Evolutionary conservation across 768 basidiomycete genomes (phyloP).

Genomic region (Galerina sulciceps): DNA sequence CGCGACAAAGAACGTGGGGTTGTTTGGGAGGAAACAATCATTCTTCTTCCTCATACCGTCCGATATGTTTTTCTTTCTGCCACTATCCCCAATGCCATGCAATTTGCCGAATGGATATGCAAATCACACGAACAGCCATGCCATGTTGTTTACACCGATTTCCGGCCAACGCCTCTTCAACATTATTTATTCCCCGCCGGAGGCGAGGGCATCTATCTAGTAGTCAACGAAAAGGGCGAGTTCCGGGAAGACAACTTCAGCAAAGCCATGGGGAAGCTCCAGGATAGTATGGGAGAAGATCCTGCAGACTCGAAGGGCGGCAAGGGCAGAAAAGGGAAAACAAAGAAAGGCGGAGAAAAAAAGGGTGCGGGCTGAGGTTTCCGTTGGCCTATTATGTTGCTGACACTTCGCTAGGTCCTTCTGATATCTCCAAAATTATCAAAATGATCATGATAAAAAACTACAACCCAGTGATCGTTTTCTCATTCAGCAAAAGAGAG

Average conservation of each 20-base stretch:
- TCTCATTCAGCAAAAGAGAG: conserved; percentile 98
- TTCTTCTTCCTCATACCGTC: conserved; percentile 93
- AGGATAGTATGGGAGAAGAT: conserved; percentile 85
- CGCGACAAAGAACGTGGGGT: conserved; percentile 99
- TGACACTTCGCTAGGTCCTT: conserved; percentile 57
- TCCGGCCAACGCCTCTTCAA: conserved; percentile 96
- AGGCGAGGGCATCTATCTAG: conserved; percentile 95
- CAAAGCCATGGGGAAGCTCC: conserved; percentile 95
- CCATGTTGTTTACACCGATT: conserved; percentile 99
- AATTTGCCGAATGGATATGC: conserved; percentile 99
- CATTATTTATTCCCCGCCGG: conserved; percentile 98
- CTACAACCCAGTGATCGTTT: conserved; percentile 97
- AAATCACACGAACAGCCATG: conserved; percentile 97
- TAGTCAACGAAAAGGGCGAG: conserved; percentile 98
- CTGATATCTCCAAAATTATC: conserved; percentile 97
- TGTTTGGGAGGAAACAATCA: conserved; percentile 99
- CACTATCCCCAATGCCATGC: conserved; percentile 99
- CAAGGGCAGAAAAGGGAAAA: conserved; percentile 89
- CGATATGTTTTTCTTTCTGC: conserved; percentile 99
- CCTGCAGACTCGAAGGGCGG: conserved; percentile 87
- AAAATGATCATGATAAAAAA: conserved; percentile 98
- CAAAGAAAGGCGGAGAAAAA: conserved; percentile 86
- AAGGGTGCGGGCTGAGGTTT: conserved; percentile 62
- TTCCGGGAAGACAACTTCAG: conserved; percentile 97
- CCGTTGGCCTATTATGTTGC: background rate